Evolutionary conservation across 2,329 filamentous ascomycete species (phyloP).

Genomic region (Epichloe baconii): DNA sequence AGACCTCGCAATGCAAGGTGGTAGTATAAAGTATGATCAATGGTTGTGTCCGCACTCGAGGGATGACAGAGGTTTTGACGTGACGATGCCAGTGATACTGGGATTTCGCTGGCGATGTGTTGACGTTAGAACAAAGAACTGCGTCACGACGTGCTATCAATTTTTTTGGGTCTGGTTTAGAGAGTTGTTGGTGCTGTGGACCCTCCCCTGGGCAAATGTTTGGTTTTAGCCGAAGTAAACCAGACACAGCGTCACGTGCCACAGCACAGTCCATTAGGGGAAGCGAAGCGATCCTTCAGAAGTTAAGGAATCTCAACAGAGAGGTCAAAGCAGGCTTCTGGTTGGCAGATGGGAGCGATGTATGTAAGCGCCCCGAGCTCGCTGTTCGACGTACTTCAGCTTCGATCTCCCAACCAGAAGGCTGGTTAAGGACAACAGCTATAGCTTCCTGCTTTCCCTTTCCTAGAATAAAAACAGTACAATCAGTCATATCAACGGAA

Average conservation of each 20-base stretch:
- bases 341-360: too few species aligned
- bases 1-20: neutral
- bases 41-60: neutral
- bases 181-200: neutral
- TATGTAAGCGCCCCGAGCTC: too few species aligned
- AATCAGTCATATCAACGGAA: slow-evolving; percentile 17
- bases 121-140: neutral
- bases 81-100: neutral
- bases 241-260: neutral
- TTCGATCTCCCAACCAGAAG: too few species aligned
- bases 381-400: too few species aligned
- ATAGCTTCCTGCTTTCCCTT: too few species aligned
- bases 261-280: too few species aligned
- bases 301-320: too few species aligned
- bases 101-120: neutral
- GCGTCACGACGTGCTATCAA: slow-evolving; percentile 2
- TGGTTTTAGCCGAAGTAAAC: slow-evolving; percentile 1
- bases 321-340: too few species aligned
- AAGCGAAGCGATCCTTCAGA: too few species aligned
- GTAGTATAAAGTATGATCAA: neutral
- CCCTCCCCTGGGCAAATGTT: neutral
- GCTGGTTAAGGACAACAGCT: too few species aligned
- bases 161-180: neutral
- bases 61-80: neutral
- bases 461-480: too few species aligned